A percentile compares a stretch with the other conserved stretches of the same genome.
Evolutionary conservation across 139 green algal genomes (phyloP).

Genomic region (Deuterostichococcus epilithicus): DNA sequence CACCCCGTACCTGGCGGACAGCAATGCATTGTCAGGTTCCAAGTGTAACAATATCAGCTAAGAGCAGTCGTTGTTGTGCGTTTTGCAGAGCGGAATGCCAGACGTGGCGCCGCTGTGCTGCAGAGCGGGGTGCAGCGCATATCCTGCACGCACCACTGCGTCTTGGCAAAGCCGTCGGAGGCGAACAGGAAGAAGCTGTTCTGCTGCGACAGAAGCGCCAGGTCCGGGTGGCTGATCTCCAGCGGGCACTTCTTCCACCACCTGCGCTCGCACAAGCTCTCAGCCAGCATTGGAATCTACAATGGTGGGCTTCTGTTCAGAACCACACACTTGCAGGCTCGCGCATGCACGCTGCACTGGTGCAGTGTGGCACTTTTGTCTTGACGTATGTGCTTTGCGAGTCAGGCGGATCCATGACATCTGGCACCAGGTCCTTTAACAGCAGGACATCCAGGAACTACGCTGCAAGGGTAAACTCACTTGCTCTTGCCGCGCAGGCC

Average conservation of each 20-base stretch:
- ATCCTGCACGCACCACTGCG: conserved; percentile 15
- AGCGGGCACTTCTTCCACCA: conserved; percentile 46
- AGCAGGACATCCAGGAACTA: too few relatives aligned
- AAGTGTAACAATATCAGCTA: too few relatives aligned
- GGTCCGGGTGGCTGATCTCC: conserved; percentile 37
- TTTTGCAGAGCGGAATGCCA: too few relatives aligned
- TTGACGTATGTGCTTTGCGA: too few relatives aligned
- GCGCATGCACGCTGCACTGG: neutral
- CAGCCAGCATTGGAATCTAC: too few relatives aligned
- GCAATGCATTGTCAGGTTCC: too few relatives aligned
- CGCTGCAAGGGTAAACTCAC: neutral
- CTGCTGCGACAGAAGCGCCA: conserved; percentile 38
- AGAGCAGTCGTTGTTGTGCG: too few relatives aligned
- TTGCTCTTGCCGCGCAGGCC: conserved; percentile 25
- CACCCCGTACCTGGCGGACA: neutral
- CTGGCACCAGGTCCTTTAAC: too few relatives aligned
- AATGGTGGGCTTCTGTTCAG: neutral
- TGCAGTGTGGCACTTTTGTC: too few relatives aligned
- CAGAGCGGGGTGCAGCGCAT: neutral
- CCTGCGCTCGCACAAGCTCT: conserved; percentile 10
- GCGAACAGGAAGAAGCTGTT: conserved; percentile 40
- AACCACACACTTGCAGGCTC: neutral
- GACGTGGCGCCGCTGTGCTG: neutral
- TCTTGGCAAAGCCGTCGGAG: conserved; percentile 23
- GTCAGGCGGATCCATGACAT: too few relatives aligned